phyloP scores from a whole-genome alignment of 345 rosid species.

The Aquilaria sinensis region DNA sequence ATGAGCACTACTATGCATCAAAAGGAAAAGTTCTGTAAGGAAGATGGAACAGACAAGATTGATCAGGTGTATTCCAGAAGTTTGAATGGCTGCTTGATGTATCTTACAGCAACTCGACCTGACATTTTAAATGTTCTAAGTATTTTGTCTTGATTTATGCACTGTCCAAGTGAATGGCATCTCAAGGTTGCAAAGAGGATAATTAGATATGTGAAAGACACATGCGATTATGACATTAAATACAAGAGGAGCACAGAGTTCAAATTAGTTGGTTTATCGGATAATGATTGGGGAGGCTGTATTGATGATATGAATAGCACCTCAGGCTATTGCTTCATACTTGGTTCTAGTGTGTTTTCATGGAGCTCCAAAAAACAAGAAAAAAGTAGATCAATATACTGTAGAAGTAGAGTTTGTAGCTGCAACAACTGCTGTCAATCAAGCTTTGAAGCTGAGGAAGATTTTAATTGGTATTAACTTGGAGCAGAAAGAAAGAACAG shows the following conservation, averaged over 20 bases:
- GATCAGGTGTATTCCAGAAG: not conserved
- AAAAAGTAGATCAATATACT: not conserved
- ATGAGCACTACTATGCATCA: not conserved
- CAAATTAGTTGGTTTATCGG: not conserved
- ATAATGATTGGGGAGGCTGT: not conserved
- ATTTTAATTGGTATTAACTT: not conserved
- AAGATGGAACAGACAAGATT: not conserved
- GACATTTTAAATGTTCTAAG: not conserved
- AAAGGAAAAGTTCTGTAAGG: not conserved
- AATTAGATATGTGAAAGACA: not conserved
- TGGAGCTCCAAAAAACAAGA: slow-evolving; percentile 4
- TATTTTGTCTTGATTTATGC: slow-evolving; percentile 5
- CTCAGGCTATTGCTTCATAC: not conserved
- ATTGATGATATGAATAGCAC: slow-evolving; percentile 1
- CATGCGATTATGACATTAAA: not conserved
- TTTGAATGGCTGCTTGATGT: slow-evolving; percentile 4
- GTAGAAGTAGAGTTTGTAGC: not conserved
- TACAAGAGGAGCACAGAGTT: not conserved
- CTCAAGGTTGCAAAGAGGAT: slow-evolving; percentile 1
- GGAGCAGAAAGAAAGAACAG: slow-evolving; percentile 1
- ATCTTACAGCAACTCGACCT: not conserved
- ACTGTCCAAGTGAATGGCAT: not conserved
- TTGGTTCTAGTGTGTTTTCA: slow-evolving; percentile 3
- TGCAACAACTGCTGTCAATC: not conserved
- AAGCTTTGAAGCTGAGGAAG: not conserved